phyloP scores from a whole-genome alignment of 2,329 filamentous ascomycete genomes.

The Botrytis pseudocinerea region DNA sequence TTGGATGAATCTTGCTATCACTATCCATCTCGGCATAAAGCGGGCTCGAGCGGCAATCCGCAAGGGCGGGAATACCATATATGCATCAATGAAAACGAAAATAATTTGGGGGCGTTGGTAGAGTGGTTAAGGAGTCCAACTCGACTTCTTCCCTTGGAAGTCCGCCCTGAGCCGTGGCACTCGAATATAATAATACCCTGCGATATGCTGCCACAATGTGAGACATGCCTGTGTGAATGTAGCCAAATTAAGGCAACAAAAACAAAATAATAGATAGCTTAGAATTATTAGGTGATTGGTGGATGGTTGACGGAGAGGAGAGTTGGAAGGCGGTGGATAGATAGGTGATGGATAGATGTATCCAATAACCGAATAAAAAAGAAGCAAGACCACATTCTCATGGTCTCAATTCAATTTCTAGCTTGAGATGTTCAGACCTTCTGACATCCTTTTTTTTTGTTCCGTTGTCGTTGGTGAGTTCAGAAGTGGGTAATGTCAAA shows the following conservation, averaged over 20 bases:
- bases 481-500: not conserved
- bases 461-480: not conserved
- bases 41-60: not conserved
- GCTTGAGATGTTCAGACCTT: not conserved
- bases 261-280: not conserved
- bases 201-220: slow-evolving; percentile 7
- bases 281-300: not conserved
- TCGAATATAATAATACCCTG: not conserved
- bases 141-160: not conserved
- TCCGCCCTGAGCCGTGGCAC: not conserved
- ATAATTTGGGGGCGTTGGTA: not conserved
- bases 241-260: not conserved
- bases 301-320: too few relatives aligned
- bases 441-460: not conserved
- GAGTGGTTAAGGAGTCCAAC: not conserved
- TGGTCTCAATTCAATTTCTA: not conserved
- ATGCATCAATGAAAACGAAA: not conserved
- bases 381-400: not conserved
- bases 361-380: not conserved
- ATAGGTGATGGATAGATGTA: not conserved
- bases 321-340: not conserved
- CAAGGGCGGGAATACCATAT: not conserved
- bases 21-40: not conserved
- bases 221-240: not conserved
- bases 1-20: not conserved